Evolutionary conservation across 2,329 filamentous ascomycete genomes (phyloP).

Genomic region (Fusarium sp.): DNA sequence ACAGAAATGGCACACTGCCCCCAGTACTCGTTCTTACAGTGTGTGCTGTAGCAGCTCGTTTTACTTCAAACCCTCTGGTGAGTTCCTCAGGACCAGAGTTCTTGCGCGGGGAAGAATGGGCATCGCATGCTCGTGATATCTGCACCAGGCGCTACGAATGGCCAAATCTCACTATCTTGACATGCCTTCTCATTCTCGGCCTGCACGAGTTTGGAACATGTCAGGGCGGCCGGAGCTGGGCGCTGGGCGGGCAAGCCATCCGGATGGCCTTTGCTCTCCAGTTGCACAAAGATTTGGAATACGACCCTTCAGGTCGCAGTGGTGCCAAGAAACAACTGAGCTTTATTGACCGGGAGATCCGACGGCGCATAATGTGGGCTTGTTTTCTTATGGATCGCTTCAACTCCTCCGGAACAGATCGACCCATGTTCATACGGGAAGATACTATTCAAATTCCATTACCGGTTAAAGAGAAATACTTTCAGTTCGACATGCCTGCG

Average conservation of each 20-base stretch:
- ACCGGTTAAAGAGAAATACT: constrained; percentile 89
- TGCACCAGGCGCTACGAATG: constrained; percentile 89
- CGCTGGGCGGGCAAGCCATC: constrained; percentile 92
- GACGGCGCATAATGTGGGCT: constrained; percentile 96
- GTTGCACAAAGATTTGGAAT: constrained; percentile 89
- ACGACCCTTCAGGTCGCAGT: constrained; percentile 77
- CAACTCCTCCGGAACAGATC: constrained; percentile 93
- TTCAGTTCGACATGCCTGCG: constrained; percentile 90
- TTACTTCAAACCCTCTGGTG: constrained; percentile 88
- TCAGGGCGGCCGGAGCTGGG: constrained; percentile 95
- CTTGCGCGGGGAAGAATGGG: constrained; percentile 91
- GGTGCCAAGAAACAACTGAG: constrained; percentile 75
- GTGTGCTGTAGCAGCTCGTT: constrained; percentile 94
- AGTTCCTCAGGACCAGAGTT: constrained; percentile 79
- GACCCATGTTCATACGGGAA: constrained; percentile 91
- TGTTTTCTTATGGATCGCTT: constrained; percentile 98
- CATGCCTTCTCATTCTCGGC: constrained; percentile 87
- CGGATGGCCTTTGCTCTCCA: constrained; percentile 97
- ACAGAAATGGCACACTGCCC: constrained; percentile 70
- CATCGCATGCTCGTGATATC: constrained; percentile 85
- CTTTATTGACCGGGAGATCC: constrained; percentile 92
- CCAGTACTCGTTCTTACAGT: constrained; percentile 94
- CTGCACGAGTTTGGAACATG: constrained; percentile 97
- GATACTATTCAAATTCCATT: constrained; percentile 90
- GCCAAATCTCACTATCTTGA: constrained; percentile 95